A percentile compares a stretch with the other conserved stretches of the same genome.
Evolutionary conservation across 306 rosid species (phyloP).

Genomic region (Dryas octopetala): DNA sequence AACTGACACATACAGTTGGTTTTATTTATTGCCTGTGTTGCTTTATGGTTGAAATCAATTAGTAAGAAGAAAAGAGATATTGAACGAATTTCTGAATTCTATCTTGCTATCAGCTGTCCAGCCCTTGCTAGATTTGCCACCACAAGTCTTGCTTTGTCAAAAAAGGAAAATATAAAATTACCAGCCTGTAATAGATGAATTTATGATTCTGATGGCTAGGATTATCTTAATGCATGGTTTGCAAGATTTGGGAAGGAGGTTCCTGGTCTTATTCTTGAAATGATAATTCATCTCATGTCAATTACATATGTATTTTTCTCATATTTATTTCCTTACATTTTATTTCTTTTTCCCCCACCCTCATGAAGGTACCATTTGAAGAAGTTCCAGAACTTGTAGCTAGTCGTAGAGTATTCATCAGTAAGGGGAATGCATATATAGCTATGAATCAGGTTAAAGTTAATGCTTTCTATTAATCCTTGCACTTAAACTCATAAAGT

Average conservation of each 20-base stretch:
- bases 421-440: slow-evolving; percentile 78
- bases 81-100: neutral
- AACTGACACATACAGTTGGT: neutral
- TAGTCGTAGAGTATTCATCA: slow-evolving; percentile 74
- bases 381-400: slow-evolving; percentile 96
- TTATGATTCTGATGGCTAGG: slow-evolving; percentile 9
- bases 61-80: neutral
- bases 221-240: slow-evolving; percentile 14
- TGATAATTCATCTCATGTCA: slow-evolving; percentile 6
- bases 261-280: slow-evolving; percentile 2
- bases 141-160: neutral
- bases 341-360: slow-evolving; percentile 9
- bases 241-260: neutral
- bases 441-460: slow-evolving; percentile 78
- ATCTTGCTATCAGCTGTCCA: neutral
- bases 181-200: too few species aligned
- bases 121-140: neutral
- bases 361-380: slow-evolving; percentile 83
- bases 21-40: neutral
- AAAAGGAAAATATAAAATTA: neutral
- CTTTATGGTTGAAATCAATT: neutral
- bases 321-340: slow-evolving; percentile 13
- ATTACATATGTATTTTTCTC: slow-evolving; percentile 1
- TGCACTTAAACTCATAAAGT: neutral
- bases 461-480: slow-evolving; percentile 21